Evolutionary conservation across 169 alveolate genomes (phyloP).

Genomic region (Plasmodium cynomolgi): DNA sequence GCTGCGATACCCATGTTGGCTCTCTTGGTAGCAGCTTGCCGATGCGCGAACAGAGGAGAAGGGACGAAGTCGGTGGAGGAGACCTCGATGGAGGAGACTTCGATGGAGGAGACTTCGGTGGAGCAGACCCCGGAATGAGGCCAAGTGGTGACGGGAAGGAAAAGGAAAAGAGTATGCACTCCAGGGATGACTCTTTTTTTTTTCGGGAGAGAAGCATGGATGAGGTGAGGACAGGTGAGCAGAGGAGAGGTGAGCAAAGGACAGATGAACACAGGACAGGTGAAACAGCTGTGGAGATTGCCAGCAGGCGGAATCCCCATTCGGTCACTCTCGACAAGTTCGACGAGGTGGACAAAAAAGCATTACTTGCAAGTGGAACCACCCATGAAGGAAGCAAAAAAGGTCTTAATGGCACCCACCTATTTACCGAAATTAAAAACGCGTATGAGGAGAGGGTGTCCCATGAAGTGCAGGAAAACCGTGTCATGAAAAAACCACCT

Average conservation of each 20-base stretch:
- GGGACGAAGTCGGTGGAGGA: not conserved
- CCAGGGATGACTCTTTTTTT: not conserved
- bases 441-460: conserved; percentile 3
- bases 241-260: not conserved
- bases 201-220: not conserved
- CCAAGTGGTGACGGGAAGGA: not conserved
- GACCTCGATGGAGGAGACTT: not conserved
- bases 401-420: not conserved
- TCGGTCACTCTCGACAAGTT: not conserved
- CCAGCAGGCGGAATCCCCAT: not conserved
- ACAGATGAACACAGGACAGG: not conserved
- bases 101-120: not conserved
- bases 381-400: not conserved
- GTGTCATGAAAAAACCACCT: not conserved
- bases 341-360: no score
- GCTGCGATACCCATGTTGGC: not conserved
- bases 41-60: not conserved
- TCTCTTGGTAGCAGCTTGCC: not conserved
- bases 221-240: not conserved
- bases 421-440: conserved; percentile 5
- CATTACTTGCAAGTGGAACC: not conserved
- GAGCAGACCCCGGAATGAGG: not conserved
- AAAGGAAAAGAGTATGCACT: not conserved
- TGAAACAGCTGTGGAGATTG: not conserved
- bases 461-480: not conserved